A percentile compares a stretch with the other conserved stretches of the same genome.
Evolutionary conservation across 192 early-diverging fungal genomes (phyloP).

Genomic region (Coemansia sp.): DNA sequence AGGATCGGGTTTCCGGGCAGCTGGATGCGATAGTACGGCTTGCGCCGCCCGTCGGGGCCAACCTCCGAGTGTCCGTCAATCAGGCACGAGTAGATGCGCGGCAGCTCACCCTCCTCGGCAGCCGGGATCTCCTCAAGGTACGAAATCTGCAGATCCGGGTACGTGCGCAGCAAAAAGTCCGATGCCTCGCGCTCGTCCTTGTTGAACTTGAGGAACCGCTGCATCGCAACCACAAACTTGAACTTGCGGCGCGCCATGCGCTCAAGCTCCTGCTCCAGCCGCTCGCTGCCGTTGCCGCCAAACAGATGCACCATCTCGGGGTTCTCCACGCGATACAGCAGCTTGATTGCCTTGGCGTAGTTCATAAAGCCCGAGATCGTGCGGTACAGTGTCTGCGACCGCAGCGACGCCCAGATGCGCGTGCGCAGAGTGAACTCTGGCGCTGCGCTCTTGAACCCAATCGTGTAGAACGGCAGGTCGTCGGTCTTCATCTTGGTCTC

Average conservation of each 20-base stretch:
- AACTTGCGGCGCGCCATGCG: constrained; percentile 75
- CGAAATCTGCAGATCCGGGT: constrained; percentile 77
- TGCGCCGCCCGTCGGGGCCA: constrained; percentile 67
- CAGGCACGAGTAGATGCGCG: constrained; percentile 59
- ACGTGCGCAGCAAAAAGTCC: constrained; percentile 72
- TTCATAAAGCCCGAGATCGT: constrained; percentile 88
- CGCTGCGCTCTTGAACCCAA: constrained; percentile 78
- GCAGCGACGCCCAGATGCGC: constrained; percentile 84
- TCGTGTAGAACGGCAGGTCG: constrained; percentile 76
- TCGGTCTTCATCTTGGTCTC: constrained; percentile 69
- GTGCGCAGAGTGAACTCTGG: constrained; percentile 82
- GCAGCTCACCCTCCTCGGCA: constrained; percentile 60
- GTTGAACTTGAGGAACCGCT: constrained; percentile 77
- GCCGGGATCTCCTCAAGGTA: constrained; percentile 72
- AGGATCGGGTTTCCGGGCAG: constrained; percentile 83
- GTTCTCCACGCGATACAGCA: constrained; percentile 76
- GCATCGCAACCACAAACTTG: constrained; percentile 82
- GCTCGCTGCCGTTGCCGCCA: constrained; percentile 61
- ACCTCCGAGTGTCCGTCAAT: constrained; percentile 77
- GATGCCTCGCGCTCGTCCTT: constrained; percentile 72
- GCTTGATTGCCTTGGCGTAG: constrained; percentile 80
- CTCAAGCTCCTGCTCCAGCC: constrained; percentile 67
- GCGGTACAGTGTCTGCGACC: constrained; percentile 82
- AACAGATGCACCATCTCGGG: constrained; percentile 70
- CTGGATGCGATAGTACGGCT: constrained; percentile 72